Conservation (phyloP, 371 early-diverging fungal genomes). For the Saksenaea oblongispora region DNA sequence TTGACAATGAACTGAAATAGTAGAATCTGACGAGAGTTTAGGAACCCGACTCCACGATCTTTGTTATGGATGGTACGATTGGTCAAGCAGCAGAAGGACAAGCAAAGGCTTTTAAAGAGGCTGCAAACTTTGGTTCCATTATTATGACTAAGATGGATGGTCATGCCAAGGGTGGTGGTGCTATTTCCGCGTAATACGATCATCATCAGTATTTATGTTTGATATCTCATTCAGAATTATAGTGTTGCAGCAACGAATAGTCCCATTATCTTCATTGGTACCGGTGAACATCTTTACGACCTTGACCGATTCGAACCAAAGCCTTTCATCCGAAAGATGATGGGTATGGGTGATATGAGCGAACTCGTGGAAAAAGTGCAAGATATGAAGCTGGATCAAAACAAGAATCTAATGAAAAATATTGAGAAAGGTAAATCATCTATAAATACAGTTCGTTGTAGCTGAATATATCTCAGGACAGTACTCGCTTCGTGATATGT, state of each 20-base stretch:
- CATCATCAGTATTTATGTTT: neutral
- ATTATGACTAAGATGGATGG: slow-evolving; percentile 99
- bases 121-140: slow-evolving; percentile 97
- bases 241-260: slow-evolving; percentile 97
- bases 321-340: slow-evolving; percentile 95
- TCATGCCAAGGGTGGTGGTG: slow-evolving; percentile 99
- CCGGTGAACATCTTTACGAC: slow-evolving; percentile 98
- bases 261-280: slow-evolving; percentile 99
- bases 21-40: slow-evolving; percentile 10
- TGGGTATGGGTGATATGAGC: slow-evolving; percentile 97
- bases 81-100: slow-evolving; percentile 99
- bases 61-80: slow-evolving; percentile 99
- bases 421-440: slow-evolving; percentile 75
- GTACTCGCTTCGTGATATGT: slow-evolving; percentile 97
- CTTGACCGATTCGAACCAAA: slow-evolving; percentile 95
- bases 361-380: slow-evolving; percentile 95
- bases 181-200: slow-evolving; percentile 94
- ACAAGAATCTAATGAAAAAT: slow-evolving; percentile 91
- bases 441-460: neutral
- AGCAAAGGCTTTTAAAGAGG: slow-evolving; percentile 95
- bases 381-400: slow-evolving; percentile 88
- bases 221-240: neutral
- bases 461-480: slow-evolving; percentile 41
- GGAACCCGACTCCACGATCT: slow-evolving; percentile 93
- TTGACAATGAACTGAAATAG: neutral